A percentile compares a stretch with the other conserved stretches of the same genome.
Conservation (phyloP, 1,284 basidiomycete species). For the Cryptococcus sp. region DNA sequence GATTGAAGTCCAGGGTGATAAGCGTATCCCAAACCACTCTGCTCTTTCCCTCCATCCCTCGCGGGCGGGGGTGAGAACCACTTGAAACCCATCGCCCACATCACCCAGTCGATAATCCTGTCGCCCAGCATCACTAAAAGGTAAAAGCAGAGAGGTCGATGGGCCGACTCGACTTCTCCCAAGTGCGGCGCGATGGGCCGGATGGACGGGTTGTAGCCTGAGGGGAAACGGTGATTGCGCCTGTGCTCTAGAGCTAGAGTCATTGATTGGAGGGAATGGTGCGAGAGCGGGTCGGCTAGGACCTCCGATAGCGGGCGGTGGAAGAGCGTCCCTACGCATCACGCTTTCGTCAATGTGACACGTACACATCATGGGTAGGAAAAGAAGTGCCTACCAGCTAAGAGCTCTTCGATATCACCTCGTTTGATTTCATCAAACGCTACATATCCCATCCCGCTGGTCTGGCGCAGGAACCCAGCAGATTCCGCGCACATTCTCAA, state of each 20-base stretch:
- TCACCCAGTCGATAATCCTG: not conserved
- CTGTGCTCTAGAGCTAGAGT: conserved; percentile 5
- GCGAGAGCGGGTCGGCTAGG: not conserved
- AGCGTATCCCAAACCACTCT: not conserved
- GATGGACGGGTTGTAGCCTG: conserved; percentile 7
- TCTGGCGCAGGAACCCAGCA: not conserved
- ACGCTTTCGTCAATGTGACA: not conserved
- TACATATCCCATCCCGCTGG: not conserved
- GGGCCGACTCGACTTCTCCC: not conserved
- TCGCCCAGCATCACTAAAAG: conserved; percentile 1
- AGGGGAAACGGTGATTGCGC: conserved; percentile 10
- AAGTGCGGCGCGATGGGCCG: not conserved
- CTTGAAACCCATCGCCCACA: conserved; percentile 7
- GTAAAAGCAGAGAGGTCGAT: conserved; percentile 10
- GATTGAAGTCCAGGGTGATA: conserved; percentile 6
- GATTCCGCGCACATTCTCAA: not conserved
- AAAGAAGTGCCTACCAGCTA: conserved; percentile 7
- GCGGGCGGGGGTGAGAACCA: not conserved
- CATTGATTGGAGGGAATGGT: conserved; percentile 10
- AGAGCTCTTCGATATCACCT: conserved; percentile 14
- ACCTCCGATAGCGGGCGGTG: conserved; percentile 1
- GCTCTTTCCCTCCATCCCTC: not conserved
- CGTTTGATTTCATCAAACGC: conserved; percentile 4
- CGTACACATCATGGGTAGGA: not conserved
- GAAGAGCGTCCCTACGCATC: conserved; percentile 4